Percentiles rank a stretch among this genome's conserved stretches.
phyloP scores from a whole-genome alignment of 768 basidiomycete genomes.

The Trametes sanguinea region DNA sequence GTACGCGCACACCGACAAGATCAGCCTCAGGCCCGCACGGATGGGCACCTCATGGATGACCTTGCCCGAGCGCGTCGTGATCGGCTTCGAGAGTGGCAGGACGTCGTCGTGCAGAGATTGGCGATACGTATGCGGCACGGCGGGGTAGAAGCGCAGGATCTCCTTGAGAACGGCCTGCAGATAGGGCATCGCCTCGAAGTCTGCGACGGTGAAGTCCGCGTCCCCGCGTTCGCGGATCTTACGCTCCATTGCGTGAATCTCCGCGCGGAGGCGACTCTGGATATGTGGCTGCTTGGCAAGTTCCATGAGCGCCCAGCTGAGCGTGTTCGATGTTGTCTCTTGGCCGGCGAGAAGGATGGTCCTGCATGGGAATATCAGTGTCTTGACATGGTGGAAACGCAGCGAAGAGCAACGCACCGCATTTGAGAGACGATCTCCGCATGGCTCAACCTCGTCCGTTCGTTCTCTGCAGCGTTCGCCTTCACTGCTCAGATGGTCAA shows the following conservation, averaged over 20 bases:
- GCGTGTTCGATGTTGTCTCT: constrained; percentile 60
- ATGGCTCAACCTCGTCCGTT: constrained; percentile 39
- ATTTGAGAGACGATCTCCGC: constrained; percentile 34
- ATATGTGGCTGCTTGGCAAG: constrained; percentile 58
- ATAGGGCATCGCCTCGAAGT: constrained; percentile 54
- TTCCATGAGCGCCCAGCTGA: constrained; percentile 65
- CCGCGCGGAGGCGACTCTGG: constrained; percentile 62
- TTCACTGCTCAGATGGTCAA: constrained; percentile 41
- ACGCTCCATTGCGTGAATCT: constrained; percentile 46
- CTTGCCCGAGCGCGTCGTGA: constrained; percentile 48
- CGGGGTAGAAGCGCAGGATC: constrained; percentile 55
- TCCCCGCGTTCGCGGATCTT: constrained; percentile 39
- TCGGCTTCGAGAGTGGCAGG: constrained; percentile 58
- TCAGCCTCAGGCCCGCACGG: constrained; percentile 51
- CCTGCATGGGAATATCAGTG: constrained; percentile 4
- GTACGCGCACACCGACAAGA: constrained; percentile 55
- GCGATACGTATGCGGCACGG: constrained; percentile 54
- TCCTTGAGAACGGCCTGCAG: constrained; percentile 56
- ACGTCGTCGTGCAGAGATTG: constrained; percentile 54
- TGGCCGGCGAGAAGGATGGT: constrained; percentile 41
- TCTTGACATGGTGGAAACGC: not conserved
- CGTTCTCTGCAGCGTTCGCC: constrained; percentile 54
- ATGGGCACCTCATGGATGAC: constrained; percentile 46
- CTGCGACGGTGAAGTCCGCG: constrained; percentile 45
- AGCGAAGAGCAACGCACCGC: constrained; percentile 19